Percentiles rank a stretch among this genome's conserved stretches.
phyloP scores from a whole-genome alignment of 1,284 basidiomycete species.

The Sphaerobolus stellatus region DNA sequence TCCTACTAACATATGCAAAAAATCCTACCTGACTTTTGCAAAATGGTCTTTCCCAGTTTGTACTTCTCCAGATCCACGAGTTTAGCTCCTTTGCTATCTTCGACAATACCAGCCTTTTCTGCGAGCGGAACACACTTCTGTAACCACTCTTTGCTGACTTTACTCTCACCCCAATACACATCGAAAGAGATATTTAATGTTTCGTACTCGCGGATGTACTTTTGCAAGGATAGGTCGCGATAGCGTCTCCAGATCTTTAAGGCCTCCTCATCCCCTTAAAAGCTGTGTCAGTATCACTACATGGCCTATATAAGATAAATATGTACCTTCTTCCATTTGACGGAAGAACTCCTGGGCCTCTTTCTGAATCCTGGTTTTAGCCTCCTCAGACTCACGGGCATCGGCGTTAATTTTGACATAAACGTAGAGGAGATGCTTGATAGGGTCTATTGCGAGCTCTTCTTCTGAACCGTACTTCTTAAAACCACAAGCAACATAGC shows the following conservation, averaged over 20 bases:
- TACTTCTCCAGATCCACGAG: constrained; percentile 83
- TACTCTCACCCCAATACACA: constrained; percentile 91
- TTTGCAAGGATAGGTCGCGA: constrained; percentile 89
- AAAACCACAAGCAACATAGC: constrained; percentile 90
- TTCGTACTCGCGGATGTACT: constrained; percentile 90
- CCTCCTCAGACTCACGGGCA: constrained; percentile 43
- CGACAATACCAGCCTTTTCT: constrained; percentile 41
- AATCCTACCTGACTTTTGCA: constrained; percentile 77
- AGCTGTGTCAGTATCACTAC: constrained; percentile 1
- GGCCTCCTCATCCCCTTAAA: constrained; percentile 68
- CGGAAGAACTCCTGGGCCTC: constrained; percentile 92
- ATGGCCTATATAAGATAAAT: not conserved
- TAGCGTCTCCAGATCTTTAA: constrained; percentile 90
- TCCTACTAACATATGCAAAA: not conserved
- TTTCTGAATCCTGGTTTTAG: constrained; percentile 62
- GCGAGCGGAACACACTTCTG: constrained; percentile 50
- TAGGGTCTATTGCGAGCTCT: constrained; percentile 83
- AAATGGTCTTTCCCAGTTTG: constrained; percentile 89
- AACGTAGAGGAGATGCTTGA: constrained; percentile 92
- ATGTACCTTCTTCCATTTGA: constrained; percentile 85
- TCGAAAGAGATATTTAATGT: constrained; percentile 93
- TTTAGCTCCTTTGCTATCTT: constrained; percentile 61
- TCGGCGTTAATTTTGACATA: constrained; percentile 95
- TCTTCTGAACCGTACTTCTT: constrained; percentile 89
- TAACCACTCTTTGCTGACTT: constrained; percentile 81